Evolutionary conservation across 2,329 filamentous ascomycete genomes (phyloP).

Genomic region (Microdochium trichocladiopsis): DNA sequence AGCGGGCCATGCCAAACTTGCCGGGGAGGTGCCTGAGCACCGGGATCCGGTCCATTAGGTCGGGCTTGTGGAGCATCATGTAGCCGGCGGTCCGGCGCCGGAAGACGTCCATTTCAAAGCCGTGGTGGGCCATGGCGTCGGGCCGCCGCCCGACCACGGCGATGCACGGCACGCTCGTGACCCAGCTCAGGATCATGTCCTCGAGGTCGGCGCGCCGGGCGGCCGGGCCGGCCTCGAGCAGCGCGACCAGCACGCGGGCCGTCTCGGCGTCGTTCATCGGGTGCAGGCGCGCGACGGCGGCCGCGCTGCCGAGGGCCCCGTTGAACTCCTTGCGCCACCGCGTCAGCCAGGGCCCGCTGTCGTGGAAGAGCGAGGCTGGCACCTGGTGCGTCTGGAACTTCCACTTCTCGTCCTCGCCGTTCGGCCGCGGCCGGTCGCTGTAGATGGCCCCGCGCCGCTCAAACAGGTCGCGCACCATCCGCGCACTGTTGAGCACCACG

Average conservation of each 20-base stretch:
- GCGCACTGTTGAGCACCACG: neutral
- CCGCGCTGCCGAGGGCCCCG: neutral
- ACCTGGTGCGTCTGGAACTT: neutral
- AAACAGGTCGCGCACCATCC: neutral
- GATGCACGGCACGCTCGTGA: neutral
- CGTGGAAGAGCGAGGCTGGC: neutral
- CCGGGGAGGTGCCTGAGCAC: neutral
- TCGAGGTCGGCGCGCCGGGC: neutral
- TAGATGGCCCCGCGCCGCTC: neutral
- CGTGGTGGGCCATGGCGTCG: neutral
- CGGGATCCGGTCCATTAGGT: neutral
- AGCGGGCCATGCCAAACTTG: neutral
- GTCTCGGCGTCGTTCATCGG: neutral
- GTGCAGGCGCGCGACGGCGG: neutral
- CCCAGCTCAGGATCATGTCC: neutral
- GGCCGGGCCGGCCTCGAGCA: neutral
- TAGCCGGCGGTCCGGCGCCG: neutral
- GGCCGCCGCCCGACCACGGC: neutral
- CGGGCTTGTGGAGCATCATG: neutral
- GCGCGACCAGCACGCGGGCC: neutral
- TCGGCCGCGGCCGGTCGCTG: neutral
- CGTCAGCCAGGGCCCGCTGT: neutral
- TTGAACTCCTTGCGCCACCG: neutral
- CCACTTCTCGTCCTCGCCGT: neutral
- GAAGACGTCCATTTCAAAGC: neutral